Evolutionary conservation across 2,329 filamentous ascomycete species (phyloP), one percentile per base, ranked within the genome.

Genomic region (Mycosphaerella arachidis): DNA sequence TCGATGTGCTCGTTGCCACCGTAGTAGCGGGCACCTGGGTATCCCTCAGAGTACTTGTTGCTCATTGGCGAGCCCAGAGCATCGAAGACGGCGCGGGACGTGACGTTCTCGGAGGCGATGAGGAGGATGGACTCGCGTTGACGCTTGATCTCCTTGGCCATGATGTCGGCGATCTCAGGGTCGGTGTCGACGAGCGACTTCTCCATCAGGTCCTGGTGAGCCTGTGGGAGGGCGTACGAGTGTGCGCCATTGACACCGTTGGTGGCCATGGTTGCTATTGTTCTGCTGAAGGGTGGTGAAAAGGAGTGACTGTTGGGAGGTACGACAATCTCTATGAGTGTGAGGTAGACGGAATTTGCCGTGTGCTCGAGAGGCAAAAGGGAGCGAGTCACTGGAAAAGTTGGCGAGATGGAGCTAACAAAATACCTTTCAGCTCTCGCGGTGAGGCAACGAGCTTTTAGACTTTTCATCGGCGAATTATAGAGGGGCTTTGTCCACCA

Each of bases 1-100:
- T 99, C 94, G 69, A 99, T 99, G 84, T 94, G 91, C 84, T 99
- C 90, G 83, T 99, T 99, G 74, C 94, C 94, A 75, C 94, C 94
- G 74, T 99, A 99, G 86, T 99, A 99, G 79, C 94, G 89, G 71
- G 94, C 94, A 76, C 94, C 94, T 68, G 94, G 94, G 78, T 96
- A 96, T 67, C 94, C 94, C 84, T 99, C 94, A 18, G 92, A 97
- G 86, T 99, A 99, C 83, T 99, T 99, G 86, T 99, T 80, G 79
- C 74, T 91, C 90, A 94, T 95, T 77, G 90, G 89, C 60, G 88
- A 92, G 73, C 94, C 94, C 67, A 99, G 87, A 62, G 94, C 94
- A 81, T 99, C 92, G 81, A 96, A 96, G 73, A 99, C 94, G 72
- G 94, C 92, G 71, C 92, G 92, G 65, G 94, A 99, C 60, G 94